Evolutionary conservation across 208 protist genomes (phyloP).

Genomic region (Acanthamoeba lenticulata): DNA sequence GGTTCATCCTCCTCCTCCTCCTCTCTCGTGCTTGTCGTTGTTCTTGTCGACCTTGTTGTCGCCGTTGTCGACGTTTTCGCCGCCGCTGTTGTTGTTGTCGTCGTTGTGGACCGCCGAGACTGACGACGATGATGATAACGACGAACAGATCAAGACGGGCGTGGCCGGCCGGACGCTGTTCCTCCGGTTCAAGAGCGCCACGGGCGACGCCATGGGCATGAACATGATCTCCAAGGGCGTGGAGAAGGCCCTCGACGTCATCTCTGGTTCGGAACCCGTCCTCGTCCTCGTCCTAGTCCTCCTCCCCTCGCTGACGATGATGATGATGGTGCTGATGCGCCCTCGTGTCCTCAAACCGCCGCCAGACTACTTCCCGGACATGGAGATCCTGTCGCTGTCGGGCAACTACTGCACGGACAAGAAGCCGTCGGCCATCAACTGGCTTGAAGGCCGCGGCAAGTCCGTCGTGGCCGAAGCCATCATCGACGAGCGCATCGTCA

Average conservation of each 20-base stretch:
- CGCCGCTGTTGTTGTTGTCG: neutral
- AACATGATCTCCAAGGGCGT: conserved; percentile 99
- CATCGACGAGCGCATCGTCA: conserved; percentile 92
- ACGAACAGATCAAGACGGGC: conserved; percentile 82
- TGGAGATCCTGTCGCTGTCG: conserved; percentile 83
- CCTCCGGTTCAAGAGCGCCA: conserved; percentile 91
- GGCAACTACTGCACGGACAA: conserved; percentile 99
- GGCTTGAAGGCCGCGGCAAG: conserved; percentile 97
- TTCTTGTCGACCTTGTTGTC: no score
- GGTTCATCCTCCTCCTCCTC: neutral
- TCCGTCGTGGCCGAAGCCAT: conserved; percentile 94
- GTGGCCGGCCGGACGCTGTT: conserved; percentile 94
- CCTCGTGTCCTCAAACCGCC: no score
- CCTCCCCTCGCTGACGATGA: neutral
- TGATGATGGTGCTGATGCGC: neutral
- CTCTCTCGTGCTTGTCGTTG: no score
- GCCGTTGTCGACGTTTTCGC: no score
- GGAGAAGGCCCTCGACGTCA: conserved; percentile 92
- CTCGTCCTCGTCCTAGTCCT: neutral
- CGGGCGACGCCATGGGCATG: conserved; percentile 99
- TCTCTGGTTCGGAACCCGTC: neutral
- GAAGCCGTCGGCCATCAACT: conserved; percentile 98
- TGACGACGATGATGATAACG: no score
- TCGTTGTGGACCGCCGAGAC: neutral
- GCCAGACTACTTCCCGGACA: conserved; percentile 27